Evolutionary conservation across 192 early-diverging fungal genomes (phyloP).

Genomic region (Spinellus fusiger): DNA sequence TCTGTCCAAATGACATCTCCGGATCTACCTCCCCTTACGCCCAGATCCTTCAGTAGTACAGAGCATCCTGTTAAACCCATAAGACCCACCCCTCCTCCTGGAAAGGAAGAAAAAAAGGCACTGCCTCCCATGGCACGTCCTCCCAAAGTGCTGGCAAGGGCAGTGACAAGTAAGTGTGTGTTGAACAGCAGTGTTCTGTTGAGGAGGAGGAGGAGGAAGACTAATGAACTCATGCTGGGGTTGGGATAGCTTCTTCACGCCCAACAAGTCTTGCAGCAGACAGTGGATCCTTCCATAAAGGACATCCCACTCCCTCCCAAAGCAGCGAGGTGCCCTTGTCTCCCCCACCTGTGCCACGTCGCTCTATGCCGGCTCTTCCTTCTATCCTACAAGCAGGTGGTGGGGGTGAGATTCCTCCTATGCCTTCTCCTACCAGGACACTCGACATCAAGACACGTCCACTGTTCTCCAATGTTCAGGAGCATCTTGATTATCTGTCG

Average conservation of each 20-base stretch:
- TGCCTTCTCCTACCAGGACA: not conserved
- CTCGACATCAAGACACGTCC: too few species aligned
- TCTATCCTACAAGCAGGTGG: not conserved
- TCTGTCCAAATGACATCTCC: conserved; percentile 24
- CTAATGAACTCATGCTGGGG: too few species aligned
- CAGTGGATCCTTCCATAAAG: not conserved
- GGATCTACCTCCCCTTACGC: conserved; percentile 29
- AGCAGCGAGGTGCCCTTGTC: not conserved
- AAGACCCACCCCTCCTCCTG: conserved; percentile 17
- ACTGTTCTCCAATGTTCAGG: too few species aligned
- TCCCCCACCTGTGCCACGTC: conserved; percentile 4
- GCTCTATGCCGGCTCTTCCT: conserved; percentile 7
- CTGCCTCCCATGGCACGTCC: not conserved
- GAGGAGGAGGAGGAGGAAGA: too few species aligned
- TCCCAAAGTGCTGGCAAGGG: not conserved
- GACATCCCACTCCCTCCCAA: too few species aligned
- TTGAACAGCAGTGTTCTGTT: too few species aligned
- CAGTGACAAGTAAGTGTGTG: too few species aligned
- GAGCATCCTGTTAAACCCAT: conserved; percentile 16
- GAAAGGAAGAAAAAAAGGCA: not conserved
- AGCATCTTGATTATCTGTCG: not conserved
- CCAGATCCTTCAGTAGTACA: not conserved
- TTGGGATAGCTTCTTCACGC: not conserved
- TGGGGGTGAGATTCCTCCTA: not conserved
- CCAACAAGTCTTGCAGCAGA: not conserved